Evolutionary conservation across 2,329 filamentous ascomycete genomes (phyloP).

Genomic region (Colletotrichum chlorophyti): DNA sequence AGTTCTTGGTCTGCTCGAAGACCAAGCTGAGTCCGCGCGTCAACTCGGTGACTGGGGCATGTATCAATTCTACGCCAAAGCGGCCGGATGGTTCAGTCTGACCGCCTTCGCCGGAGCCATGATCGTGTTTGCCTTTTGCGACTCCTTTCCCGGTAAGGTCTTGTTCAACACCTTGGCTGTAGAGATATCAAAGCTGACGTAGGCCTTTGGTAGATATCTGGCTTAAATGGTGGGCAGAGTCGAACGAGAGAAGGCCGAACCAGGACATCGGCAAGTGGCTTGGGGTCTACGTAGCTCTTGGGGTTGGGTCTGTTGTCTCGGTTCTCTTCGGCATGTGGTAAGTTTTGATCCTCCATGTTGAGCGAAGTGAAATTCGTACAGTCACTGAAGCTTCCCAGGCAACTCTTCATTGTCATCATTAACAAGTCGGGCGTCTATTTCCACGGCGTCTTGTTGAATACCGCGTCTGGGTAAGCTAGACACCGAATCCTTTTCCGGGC

Average conservation of each 20-base stretch:
- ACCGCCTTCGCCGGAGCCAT: slow-evolving; percentile 32
- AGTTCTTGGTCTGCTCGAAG: slow-evolving; percentile 1
- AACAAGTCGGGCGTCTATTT: slow-evolving; percentile 38
- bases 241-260: slow-evolving; percentile 45
- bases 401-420: slow-evolving; percentile 40
- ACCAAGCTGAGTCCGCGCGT: slow-evolving; percentile 18
- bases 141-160: slow-evolving; percentile 33
- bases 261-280: slow-evolving; percentile 42
- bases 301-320: slow-evolving; percentile 6
- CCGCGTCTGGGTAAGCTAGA: slow-evolving; percentile 28
- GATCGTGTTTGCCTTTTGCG: slow-evolving; percentile 34
- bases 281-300: slow-evolving; percentile 39
- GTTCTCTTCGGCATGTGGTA: slow-evolving; percentile 18
- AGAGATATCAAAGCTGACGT: neutral
- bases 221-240: slow-evolving; percentile 56
- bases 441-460: slow-evolving; percentile 35
- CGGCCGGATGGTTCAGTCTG: slow-evolving; percentile 35
- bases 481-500: neutral
- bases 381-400: slow-evolving; percentile 33
- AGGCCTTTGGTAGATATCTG: slow-evolving; percentile 40
- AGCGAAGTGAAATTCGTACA: too few species aligned
- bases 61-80: slow-evolving; percentile 35
- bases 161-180: neutral
- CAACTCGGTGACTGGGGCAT: slow-evolving; percentile 23
- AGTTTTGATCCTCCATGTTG: too few species aligned